phyloP scores from a whole-genome alignment of 441 rosid species.

The Eutrema salsugineum region DNA sequence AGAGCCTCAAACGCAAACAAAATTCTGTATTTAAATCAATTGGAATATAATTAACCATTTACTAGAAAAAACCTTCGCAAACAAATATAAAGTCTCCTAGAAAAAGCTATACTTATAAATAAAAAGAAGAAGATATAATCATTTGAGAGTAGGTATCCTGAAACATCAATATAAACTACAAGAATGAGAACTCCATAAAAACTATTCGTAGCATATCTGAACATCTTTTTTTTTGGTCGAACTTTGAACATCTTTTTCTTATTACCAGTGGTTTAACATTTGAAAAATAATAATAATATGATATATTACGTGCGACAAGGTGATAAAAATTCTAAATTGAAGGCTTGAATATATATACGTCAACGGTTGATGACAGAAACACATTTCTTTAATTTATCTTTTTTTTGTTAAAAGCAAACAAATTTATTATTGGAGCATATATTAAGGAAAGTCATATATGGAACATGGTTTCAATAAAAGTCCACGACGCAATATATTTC shows the following conservation, averaged over 20 bases:
- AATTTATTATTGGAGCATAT: neutral
- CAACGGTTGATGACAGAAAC: neutral
- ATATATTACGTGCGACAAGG: neutral
- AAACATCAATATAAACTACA: neutral
- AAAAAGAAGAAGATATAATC: neutral
- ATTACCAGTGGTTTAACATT: too few relatives aligned
- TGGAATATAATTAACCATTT: neutral
- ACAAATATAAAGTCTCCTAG: neutral
- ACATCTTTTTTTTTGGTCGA: too few relatives aligned
- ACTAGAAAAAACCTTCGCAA: neutral
- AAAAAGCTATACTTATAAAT: neutral
- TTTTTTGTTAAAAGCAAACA: too few relatives aligned
- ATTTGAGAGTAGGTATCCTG: neutral
- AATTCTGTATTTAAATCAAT: neutral
- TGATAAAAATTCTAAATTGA: conserved; percentile 1
- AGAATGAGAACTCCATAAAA: neutral
- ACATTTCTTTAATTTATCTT: too few relatives aligned
- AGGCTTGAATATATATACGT: neutral
- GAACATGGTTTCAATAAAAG: conserved; percentile 13
- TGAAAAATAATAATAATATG: neutral
- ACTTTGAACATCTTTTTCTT: too few relatives aligned
- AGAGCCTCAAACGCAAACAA: neutral
- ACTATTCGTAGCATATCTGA: neutral
- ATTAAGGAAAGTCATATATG: neutral
- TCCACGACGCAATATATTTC: conserved; percentile 21